Percentiles rank a stretch among this genome's conserved stretches.
Evolutionary conservation across 2,329 filamentous ascomycete species (phyloP).

Genomic region (Bisporella sp.): DNA sequence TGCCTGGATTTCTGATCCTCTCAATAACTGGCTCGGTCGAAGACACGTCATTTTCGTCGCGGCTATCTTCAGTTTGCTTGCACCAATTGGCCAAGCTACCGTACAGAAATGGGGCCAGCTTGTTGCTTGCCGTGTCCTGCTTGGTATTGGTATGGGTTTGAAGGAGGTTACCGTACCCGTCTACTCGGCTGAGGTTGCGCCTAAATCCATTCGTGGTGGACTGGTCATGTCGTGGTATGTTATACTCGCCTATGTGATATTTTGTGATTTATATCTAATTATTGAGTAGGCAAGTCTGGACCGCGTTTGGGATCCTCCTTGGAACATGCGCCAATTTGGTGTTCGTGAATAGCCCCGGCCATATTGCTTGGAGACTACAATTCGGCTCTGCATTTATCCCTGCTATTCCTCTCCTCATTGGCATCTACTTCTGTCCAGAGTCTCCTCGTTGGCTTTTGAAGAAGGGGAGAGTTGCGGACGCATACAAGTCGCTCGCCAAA

Average conservation of each 20-base stretch:
- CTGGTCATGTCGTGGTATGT: constrained; percentile 82
- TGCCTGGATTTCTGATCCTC: constrained; percentile 61
- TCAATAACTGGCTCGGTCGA: constrained; percentile 57
- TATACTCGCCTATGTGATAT: constrained; percentile 37
- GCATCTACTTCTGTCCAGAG: constrained; percentile 61
- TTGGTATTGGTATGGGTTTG: constrained; percentile 55
- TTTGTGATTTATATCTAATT: constrained; percentile 35
- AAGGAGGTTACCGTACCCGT: constrained; percentile 42
- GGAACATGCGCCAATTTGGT: constrained; percentile 35
- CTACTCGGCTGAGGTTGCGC: constrained; percentile 47
- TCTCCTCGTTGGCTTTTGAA: constrained; percentile 44
- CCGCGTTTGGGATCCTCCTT: constrained; percentile 43
- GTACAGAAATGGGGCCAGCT: constrained; percentile 53
- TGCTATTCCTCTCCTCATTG: constrained; percentile 47
- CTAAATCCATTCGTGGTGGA: constrained; percentile 46
- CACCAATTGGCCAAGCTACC: constrained; percentile 52
- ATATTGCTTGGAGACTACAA: constrained; percentile 55
- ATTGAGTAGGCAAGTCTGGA: not conserved
- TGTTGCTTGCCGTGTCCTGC: constrained; percentile 43
- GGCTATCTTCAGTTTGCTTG: constrained; percentile 47
- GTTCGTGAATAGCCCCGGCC: constrained; percentile 40
- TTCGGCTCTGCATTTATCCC: constrained; percentile 57
- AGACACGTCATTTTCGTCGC: constrained; percentile 69
- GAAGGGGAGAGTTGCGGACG: constrained; percentile 34
- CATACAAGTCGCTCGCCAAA: constrained; percentile 50